Conservation (phyloP, 306 rosid species). For the Dryas alaskensis region DNA sequence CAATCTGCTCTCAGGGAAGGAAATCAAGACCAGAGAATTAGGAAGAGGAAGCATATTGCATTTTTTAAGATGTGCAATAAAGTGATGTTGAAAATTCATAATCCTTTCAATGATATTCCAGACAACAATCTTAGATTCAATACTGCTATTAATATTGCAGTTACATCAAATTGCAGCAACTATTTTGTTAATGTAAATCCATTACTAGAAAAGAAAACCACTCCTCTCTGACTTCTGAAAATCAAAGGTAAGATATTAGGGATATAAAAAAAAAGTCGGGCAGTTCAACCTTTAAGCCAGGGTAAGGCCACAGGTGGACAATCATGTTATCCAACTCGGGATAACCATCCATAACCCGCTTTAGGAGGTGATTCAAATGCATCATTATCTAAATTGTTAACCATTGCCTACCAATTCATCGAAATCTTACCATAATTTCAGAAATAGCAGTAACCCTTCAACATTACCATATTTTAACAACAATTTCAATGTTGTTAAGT, state of each 20-base stretch:
- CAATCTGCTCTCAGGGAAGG: too few relatives aligned
- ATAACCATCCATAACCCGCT: too few relatives aligned
- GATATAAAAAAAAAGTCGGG: too few relatives aligned
- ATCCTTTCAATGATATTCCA: too few relatives aligned
- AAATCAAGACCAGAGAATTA: too few relatives aligned
- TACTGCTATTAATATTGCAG: neutral
- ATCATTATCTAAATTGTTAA: neutral
- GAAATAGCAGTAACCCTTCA: neutral
- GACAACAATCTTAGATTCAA: too few relatives aligned
- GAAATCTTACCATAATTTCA: neutral
- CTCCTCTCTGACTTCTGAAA: neutral
- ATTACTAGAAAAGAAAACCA: neutral
- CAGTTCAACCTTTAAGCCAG: too few relatives aligned
- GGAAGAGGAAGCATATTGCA: too few relatives aligned
- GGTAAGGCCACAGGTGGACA: too few relatives aligned
- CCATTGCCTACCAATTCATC: neutral
- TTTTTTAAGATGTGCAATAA: too few relatives aligned
- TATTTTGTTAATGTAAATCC: neutral
- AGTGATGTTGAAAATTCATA: too few relatives aligned
- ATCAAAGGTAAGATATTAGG: neutral
- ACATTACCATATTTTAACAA: neutral
- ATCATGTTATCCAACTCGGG: too few relatives aligned
- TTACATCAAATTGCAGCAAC: neutral
- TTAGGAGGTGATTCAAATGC: neutral
- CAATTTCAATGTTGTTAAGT: neutral